phyloP scores from a whole-genome alignment of 495 filamentous ascomycete genomes.

The Penicillium argentinense region DNA sequence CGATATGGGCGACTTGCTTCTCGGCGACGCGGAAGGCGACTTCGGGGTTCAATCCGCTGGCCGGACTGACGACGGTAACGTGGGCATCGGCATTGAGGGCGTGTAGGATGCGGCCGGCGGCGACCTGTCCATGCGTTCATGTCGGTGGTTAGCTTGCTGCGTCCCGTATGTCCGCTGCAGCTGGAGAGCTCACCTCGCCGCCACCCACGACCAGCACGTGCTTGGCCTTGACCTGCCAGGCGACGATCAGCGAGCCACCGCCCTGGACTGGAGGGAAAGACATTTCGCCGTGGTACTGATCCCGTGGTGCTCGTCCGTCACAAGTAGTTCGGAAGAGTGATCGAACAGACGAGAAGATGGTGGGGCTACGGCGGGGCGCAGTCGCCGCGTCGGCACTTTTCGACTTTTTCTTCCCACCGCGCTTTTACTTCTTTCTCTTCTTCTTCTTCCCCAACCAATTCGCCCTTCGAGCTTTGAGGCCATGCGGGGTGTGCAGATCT shows the following conservation, averaged over 20 bases:
- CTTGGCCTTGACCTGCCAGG: slow-evolving; percentile 89
- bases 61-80: slow-evolving; percentile 80
- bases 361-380: slow-evolving; percentile 23
- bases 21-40: slow-evolving; percentile 76
- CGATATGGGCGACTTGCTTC: slow-evolving; percentile 71
- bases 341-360: too few species aligned
- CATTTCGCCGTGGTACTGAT: too few species aligned
- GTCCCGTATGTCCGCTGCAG: too few species aligned
- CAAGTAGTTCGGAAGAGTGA: too few species aligned
- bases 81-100: slow-evolving; percentile 91
- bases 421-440: slow-evolving; percentile 18
- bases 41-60: slow-evolving; percentile 80
- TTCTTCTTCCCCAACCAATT: slow-evolving; percentile 17
- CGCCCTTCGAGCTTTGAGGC: slow-evolving; percentile 13
- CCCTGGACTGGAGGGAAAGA: slow-evolving; percentile 79
- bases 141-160: background rate
- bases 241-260: slow-evolving; percentile 88
- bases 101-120: slow-evolving; percentile 88
- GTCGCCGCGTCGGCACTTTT: slow-evolving; percentile 13
- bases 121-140: slow-evolving; percentile 73
- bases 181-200: slow-evolving; percentile 67
- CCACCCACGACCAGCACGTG: slow-evolving; percentile 85
- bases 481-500: slow-evolving; percentile 71
- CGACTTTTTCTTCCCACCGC: slow-evolving; percentile 17
- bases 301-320: too few species aligned